Evolutionary conservation across 208 protist species (phyloP), one percentile per base, ranked within the genome.

Genomic region (Leishmania braziliensis): DNA sequence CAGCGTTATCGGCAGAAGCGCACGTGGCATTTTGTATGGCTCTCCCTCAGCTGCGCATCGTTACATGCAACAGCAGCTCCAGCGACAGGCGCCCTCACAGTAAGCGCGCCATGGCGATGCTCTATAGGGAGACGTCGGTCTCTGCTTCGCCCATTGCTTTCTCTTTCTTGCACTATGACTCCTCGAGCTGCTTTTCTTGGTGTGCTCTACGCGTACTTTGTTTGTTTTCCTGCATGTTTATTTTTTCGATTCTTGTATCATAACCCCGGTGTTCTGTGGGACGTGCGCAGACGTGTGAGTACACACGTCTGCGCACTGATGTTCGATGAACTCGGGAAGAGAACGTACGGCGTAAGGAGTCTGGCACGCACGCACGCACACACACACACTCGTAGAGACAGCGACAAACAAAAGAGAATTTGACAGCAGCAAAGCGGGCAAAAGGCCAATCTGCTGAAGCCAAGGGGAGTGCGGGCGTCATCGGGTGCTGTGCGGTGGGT

Each of bases 11-110:
- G 46, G 60, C 60, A 29, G 5, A 29, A 48, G 39, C 39, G 75
- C 74, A 43, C 39, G 80, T 46, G 75, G 80, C 8, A 62, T 76
- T 43, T 63, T 84, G 16, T 84, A 77, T 68, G 75, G 80, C 39
- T 75, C 63, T 1, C 79, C 75, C 5, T 66, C 75, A 0, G 66
- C 80, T 23, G 80, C 80, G 36, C 75, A 75, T 33, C 75, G 75
- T 48, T 66, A 76, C 68, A 53, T 84, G 46, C 63, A 83, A 75
- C 75, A 79, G 63, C 74, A 75, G 53, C 73, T 72, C 23, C 79
- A 78, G 48, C 75, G 56, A 54, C 73, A 66, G 73, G 33, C 54
- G 6, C 2, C 39, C 54, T 43, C 29, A n/a, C 14, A 16, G 66
- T 82, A 74, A 50, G 26, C 54, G n/a, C 80, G 53, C 18, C 75